Base-by-base conservation (phyloP, 192 early-diverging fungal species). In the Lobulomyces angularis region DNA sequence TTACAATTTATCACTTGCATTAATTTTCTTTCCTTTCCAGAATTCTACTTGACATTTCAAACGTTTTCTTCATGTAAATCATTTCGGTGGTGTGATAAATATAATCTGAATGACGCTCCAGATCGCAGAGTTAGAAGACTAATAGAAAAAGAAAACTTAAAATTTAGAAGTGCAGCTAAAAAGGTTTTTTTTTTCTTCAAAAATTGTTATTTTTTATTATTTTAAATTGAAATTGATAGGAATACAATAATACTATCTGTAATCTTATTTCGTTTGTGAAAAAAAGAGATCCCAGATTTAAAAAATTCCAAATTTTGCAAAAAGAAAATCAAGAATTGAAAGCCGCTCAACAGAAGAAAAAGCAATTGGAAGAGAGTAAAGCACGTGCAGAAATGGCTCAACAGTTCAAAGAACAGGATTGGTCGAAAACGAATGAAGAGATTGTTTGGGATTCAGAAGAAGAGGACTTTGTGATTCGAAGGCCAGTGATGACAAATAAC, bases 1-100 rank as follows among this genome's bases (percentile, higher is more conserved):
- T n/a, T 50, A 23, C 24, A 24, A 50, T 50, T 18, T 21, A 44
- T 53, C 45, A 9, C 25, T 7, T 19, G 24, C 46, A 8, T 6
- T 3, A 39, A 57, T 50, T 1, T 46, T 46, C 29, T 40, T 45
- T 70, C 62, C 2, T 37, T 79, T 34, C 63, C 71, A 22, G 76
- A 81, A 30, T 87, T 88, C 44, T 89, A 89, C 56, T 74, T 62
- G 28, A 71, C 79, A 24, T 97, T 86, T 74, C 56, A 74, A 20
- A 77, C 72, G 12, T 98, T 95, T 50, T 58, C 81, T 1, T 72
- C 81, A 9, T 55, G 62, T 45, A 96, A 96, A 59, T 81, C 79
- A n/a, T 98, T 96, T 48, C 67, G 71, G 22, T 98, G 94, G 94
- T 68, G 68, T 35, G 94, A 98, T 61, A 81, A 89, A 44, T 88